These are phyloP conservation scores for Scorias spongiosa DNA, from an alignment of 2,329 filamentous ascomycete species.

Conservation along the genomic window DNA sequence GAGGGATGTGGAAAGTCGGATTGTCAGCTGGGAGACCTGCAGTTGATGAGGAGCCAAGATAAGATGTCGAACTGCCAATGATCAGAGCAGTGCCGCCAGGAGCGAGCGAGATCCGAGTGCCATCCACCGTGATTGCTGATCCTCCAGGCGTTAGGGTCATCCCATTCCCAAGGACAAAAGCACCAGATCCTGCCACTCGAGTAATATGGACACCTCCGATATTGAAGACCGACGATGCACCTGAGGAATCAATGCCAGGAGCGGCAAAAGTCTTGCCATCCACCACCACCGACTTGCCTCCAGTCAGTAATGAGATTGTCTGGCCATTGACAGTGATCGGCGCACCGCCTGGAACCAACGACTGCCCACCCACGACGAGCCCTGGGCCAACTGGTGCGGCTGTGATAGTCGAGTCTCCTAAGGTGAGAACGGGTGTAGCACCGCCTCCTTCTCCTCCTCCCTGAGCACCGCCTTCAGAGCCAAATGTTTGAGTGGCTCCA, in stretches of 20 bases:
- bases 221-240: constrained; percentile 11
- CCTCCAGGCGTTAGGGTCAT: constrained; percentile 23
- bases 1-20: constrained; percentile 10
- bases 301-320: background rate
- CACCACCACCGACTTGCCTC: background rate
- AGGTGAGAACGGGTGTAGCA: background rate
- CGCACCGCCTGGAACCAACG: constrained; percentile 12
- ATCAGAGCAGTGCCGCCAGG: constrained; percentile 24
- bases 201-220: constrained; percentile 11
- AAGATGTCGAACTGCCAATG: constrained; percentile 16
- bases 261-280: background rate
- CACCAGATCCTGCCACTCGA: background rate
- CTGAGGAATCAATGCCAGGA: constrained; percentile 1
- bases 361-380: constrained; percentile 15
- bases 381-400: constrained; percentile 10
- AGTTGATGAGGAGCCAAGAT: constrained; percentile 1
- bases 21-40: constrained; percentile 2
- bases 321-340: constrained; percentile 11
- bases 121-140: constrained; percentile 21
- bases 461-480: background rate
- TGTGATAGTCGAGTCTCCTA: constrained; percentile 1
- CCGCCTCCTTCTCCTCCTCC: constrained; percentile 2
- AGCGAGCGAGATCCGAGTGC: constrained; percentile 17
- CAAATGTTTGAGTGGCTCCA: constrained; percentile 5
- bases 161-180: background rate